Base-by-base conservation (phyloP, 768 basidiomycete species). In the Suillus subaureus region DNA sequence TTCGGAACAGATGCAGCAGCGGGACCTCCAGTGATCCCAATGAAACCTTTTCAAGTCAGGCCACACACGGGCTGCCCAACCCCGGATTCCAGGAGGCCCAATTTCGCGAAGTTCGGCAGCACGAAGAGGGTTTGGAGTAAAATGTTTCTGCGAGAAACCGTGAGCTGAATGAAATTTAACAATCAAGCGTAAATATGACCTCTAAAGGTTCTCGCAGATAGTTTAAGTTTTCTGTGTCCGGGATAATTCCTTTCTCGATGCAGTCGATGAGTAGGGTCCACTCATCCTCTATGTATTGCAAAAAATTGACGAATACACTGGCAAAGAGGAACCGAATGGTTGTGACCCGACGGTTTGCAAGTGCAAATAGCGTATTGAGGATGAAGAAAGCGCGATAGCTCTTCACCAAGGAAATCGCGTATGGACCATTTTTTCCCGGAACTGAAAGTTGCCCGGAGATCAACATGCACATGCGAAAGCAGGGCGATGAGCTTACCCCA, bases 401-500 rank as follows among this genome's bases (percentile, higher is more conserved):
- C 23, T 21, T n/a, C 26, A 72, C 69, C 60, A 71, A 69, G 57
- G 69, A 65, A 42, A 68, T 60, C 1, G 73, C 71, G 6, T 70
- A 1, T 1, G 71, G 73, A 43, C 67, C 70, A 1, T 65, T 69
- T 1, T 65, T 45, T 15, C 63, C 51, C 4, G 68, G 67, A 23
- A 65, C 72, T 72, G 8, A 26, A 28, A 33, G 43, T 42, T 49
- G 57, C 26, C 28, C 23, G 40, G 8, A 26, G 8, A 61, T 55
- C 16, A 60, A 26, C 37, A 37, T 4, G 26, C 23, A n/a, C 23
- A 11, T 23, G 23, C 0, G 8, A 35, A 43, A 43, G 8, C 8
- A 11, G 4, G 0, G 11, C 26, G 13, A 15, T 4, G 8, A 0
- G 4, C 63, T 64, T 18, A 21, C 61, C 4, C 28, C 31, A 51